Conservation (phyloP, 148 eudicot species). For the Beta vulgaris region DNA sequence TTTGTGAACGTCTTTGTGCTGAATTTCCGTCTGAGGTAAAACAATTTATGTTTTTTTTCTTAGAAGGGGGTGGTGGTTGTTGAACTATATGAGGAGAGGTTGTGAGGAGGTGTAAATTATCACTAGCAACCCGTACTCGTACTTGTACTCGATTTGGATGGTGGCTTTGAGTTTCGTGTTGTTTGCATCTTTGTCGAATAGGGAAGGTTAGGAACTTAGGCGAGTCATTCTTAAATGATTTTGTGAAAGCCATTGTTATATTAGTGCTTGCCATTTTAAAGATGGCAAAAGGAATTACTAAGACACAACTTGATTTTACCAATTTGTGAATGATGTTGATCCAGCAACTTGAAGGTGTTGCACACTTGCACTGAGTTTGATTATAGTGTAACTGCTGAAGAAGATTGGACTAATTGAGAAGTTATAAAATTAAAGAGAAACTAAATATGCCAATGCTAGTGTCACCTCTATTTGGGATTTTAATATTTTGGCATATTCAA, state of each 20-base stretch:
- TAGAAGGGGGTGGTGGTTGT: not conserved
- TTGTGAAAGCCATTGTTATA: not conserved
- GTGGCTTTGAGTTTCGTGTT: not conserved
- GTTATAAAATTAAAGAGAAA: too few relatives aligned
- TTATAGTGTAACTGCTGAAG: not conserved
- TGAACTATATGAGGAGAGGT: not conserved
- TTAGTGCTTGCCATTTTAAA: not conserved
- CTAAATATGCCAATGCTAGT: not conserved
- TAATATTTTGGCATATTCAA: not conserved
- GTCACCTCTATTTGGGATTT: slow-evolving; percentile 1
- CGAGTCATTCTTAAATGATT: not conserved
- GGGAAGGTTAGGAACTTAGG: not conserved
- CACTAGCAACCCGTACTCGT: not conserved
- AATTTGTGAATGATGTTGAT: too few relatives aligned
- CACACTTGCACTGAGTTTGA: not conserved
- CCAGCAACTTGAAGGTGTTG: not conserved
- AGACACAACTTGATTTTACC: not conserved
- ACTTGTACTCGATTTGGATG: not conserved
- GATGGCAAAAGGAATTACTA: not conserved
- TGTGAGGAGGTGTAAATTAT: not conserved
- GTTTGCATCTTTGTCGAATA: not conserved
- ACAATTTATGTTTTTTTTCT: too few relatives aligned
- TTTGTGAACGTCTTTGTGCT: slow-evolving; percentile 91
- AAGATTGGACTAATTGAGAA: not conserved
- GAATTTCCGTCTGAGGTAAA: slow-evolving; percentile 96